phyloP scores from a whole-genome alignment of 1,139 yeast species.

The Yamadazyma aaseri region DNA sequence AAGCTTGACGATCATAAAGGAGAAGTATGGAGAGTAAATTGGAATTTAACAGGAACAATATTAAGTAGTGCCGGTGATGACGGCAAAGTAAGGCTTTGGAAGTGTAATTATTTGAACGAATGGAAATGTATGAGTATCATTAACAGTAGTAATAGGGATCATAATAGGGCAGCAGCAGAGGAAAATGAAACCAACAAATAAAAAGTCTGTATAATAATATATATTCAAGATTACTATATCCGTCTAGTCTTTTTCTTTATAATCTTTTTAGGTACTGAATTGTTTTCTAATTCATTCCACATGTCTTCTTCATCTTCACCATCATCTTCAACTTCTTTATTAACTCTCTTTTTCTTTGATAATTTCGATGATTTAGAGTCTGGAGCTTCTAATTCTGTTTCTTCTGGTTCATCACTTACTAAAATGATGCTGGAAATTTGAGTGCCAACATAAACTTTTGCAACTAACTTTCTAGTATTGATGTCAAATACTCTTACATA shows the following conservation, averaged over 20 bases:
- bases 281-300: conserved; percentile 36
- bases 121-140: conserved; percentile 93
- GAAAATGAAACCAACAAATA: conserved; percentile 14
- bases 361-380: conserved; percentile 15
- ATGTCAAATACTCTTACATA: conserved; percentile 76
- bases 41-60: conserved; percentile 94
- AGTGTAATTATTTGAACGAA: conserved; percentile 78
- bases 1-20: conserved; percentile 69
- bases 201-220: background rate
- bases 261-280: conserved; percentile 16
- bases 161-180: conserved; percentile 20
- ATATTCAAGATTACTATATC: conserved; percentile 1
- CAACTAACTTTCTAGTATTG: conserved; percentile 54
- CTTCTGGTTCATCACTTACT: conserved; percentile 45
- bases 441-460: conserved; percentile 74
- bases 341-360: conserved; percentile 20
- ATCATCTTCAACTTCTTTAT: conserved; percentile 16
- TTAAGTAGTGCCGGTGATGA: conserved; percentile 95
- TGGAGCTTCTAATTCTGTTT: conserved; percentile 16
- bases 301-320: conserved; percentile 29
- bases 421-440: conserved; percentile 61
- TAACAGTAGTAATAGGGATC: conserved; percentile 54
- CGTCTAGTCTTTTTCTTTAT: conserved; percentile 14
- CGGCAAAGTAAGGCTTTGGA: conserved; percentile 90
- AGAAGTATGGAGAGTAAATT: conserved; percentile 94